A percentile compares a stretch with the other conserved stretches of the same genome.
phyloP scores from a whole-genome alignment of 1,284 basidiomycete species.

The Ganoderma boninense region DNA sequence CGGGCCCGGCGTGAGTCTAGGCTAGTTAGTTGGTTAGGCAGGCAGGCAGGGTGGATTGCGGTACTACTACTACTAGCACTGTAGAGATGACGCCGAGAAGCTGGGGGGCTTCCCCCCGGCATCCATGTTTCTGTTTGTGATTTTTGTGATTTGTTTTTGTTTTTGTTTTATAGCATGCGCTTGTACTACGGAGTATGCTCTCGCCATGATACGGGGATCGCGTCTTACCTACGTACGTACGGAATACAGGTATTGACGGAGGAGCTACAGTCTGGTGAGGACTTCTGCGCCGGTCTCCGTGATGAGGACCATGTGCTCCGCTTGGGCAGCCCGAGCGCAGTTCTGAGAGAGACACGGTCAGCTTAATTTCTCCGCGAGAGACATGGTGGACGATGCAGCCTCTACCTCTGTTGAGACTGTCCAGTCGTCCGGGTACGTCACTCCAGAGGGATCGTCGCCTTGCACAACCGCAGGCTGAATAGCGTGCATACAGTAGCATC shows the following conservation, averaged over 20 bases:
- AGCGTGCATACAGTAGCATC: background rate
- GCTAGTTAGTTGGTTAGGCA: background rate
- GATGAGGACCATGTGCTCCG: constrained; percentile 88
- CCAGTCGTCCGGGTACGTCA: constrained; percentile 91
- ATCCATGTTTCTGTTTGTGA: too few relatives aligned
- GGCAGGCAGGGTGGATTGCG: background rate
- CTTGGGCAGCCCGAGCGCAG: constrained; percentile 84
- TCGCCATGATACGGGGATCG: background rate
- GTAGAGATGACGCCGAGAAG: background rate
- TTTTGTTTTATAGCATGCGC: constrained; percentile 14
- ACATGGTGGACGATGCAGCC: constrained; percentile 27
- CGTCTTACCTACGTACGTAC: background rate
- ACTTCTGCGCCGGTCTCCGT: constrained; percentile 77
- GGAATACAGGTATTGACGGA: background rate
- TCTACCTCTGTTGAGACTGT: constrained; percentile 82
- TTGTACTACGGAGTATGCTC: constrained; percentile 4
- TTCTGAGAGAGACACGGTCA: constrained; percentile 47
- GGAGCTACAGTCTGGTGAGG: constrained; percentile 52
- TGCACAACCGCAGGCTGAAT: constrained; percentile 79
- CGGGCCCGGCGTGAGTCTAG: constrained; percentile 33
- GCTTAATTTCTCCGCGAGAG: background rate
- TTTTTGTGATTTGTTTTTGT: too few relatives aligned
- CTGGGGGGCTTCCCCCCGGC: too few relatives aligned
- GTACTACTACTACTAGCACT: too few relatives aligned
- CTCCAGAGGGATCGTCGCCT: constrained; percentile 69